Conservation (phyloP, 202 grass and related monocot genomes). For the Schoenoplectus tabernaemontani region DNA sequence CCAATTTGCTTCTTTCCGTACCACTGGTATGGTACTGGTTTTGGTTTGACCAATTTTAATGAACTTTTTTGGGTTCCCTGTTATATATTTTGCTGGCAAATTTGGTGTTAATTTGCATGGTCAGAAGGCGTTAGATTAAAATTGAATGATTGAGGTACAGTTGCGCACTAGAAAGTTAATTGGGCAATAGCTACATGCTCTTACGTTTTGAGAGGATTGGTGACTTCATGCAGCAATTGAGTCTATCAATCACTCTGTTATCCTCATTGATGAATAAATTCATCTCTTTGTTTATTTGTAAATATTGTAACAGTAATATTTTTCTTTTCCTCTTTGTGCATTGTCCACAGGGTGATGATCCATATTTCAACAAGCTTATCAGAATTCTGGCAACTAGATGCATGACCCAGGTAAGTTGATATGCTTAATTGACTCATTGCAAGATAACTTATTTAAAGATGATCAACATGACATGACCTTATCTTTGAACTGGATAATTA, state of each 20-base stretch:
- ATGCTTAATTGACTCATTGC: conserved; percentile 13
- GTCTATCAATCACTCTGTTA: no score
- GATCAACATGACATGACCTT: conserved; percentile 4
- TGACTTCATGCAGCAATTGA: background rate
- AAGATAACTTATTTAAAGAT: conserved; percentile 8
- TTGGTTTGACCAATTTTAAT: background rate
- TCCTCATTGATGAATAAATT: conserved; percentile 4
- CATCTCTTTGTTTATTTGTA: background rate
- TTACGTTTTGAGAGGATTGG: background rate
- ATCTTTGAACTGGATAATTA: conserved; percentile 38
- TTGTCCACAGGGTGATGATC: conserved; percentile 62
- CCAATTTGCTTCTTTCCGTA: background rate
- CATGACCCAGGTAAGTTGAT: conserved; percentile 80
- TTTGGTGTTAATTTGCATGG: background rate
- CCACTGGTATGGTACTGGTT: background rate
- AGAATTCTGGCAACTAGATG: conserved; percentile 97
- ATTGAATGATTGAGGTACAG: background rate
- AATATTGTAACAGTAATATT: conserved; percentile 11
- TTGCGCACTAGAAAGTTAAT: background rate
- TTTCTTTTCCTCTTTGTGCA: conserved; percentile 22
- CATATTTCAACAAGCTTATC: conserved; percentile 97
- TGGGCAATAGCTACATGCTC: background rate
- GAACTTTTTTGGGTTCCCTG: background rate
- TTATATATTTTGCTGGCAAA: background rate
- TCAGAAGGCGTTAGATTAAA: background rate